Conservation (phyloP, 2,329 filamentous ascomycete genomes). For the Dryadomyces sulphureus region DNA sequence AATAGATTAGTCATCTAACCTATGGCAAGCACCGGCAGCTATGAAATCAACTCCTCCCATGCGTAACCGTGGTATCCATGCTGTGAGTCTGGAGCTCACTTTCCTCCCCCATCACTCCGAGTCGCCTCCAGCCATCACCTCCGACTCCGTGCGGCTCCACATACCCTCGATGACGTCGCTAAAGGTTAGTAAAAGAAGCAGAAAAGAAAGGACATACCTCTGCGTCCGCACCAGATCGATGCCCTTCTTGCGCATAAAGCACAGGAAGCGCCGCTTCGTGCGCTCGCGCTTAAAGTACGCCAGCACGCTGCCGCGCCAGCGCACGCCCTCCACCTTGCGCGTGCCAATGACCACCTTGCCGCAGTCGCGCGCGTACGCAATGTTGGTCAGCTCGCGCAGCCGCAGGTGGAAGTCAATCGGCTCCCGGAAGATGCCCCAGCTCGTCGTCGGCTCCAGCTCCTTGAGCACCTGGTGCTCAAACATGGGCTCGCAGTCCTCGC, state of each 20-base stretch:
- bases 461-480: constrained; percentile 41
- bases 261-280: constrained; percentile 36
- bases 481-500: constrained; percentile 14
- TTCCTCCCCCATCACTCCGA: constrained; percentile 10
- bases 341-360: constrained; percentile 28
- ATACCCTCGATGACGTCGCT: constrained; percentile 21
- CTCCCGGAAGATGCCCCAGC: constrained; percentile 35
- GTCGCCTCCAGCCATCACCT: constrained; percentile 15
- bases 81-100: too few relatives aligned
- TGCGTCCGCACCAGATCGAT: constrained; percentile 24
- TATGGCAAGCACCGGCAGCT: too few relatives aligned
- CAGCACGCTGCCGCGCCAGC: constrained; percentile 30
- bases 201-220: constrained; percentile 21
- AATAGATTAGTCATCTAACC: too few relatives aligned
- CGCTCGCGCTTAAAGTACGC: constrained; percentile 36
- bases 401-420: constrained; percentile 35
- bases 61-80: too few relatives aligned
- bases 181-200: not conserved
- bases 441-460: constrained; percentile 22
- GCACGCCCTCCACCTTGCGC: constrained; percentile 15
- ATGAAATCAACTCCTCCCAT: too few relatives aligned
- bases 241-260: constrained; percentile 28
- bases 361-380: constrained; percentile 27
- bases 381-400: constrained; percentile 28
- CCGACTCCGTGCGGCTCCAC: constrained; percentile 23